Conservation (phyloP, 441 rosid genomes). For the Erodium texanum region DNA sequence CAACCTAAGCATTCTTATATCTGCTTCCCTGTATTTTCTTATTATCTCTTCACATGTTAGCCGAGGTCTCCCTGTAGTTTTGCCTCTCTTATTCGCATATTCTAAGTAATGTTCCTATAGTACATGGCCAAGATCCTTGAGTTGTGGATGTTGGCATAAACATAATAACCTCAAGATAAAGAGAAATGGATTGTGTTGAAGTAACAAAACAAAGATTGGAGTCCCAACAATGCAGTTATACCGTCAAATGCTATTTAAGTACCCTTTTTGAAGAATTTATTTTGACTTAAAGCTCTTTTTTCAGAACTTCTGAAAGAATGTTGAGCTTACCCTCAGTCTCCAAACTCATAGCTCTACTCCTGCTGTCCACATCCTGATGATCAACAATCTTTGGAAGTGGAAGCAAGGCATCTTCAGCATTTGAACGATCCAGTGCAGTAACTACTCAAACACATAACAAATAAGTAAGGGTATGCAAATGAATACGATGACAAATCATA, state of each 20-base stretch:
- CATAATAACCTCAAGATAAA: background rate
- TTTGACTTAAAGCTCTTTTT: background rate
- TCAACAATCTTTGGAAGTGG: slow-evolving; percentile 56
- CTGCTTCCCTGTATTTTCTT: background rate
- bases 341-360: slow-evolving; percentile 28
- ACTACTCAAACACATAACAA: slow-evolving; percentile 37
- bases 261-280: background rate
- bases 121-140: background rate
- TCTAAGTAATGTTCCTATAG: too few relatives aligned
- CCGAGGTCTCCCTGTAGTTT: background rate
- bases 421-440: slow-evolving; percentile 75
- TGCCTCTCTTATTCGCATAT: too few relatives aligned
- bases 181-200: background rate
- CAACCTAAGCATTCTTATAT: background rate
- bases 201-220: background rate
- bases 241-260: background rate
- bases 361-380: slow-evolving; percentile 31
- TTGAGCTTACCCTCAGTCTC: slow-evolving; percentile 36
- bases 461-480: slow-evolving; percentile 12
- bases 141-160: too few relatives aligned
- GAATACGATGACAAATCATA: slow-evolving; percentile 6
- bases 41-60: background rate
- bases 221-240: background rate
- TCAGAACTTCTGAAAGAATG: slow-evolving; percentile 13
- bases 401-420: slow-evolving; percentile 73